Conservation (phyloP, 306 rosid genomes). For the Prunus padus region DNA sequence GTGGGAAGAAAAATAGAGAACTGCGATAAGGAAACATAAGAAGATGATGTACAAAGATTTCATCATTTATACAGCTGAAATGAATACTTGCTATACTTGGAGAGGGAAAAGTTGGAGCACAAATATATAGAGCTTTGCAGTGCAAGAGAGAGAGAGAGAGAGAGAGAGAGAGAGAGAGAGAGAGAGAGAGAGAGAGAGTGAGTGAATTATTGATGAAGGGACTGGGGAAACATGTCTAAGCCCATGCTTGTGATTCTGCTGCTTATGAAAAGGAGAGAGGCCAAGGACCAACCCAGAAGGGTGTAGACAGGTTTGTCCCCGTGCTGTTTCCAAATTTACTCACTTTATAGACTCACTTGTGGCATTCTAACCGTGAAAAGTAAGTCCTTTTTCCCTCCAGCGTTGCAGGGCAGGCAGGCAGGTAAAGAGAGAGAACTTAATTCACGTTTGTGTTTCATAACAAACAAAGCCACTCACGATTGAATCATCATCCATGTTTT, state of each 20-base stretch:
- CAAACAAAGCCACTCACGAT: slow-evolving; percentile 56
- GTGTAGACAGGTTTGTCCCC: slow-evolving; percentile 19
- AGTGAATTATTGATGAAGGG: slow-evolving; percentile 63
- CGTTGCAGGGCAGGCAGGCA: slow-evolving; percentile 33
- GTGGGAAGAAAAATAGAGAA: slow-evolving; percentile 45
- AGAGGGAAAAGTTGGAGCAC: slow-evolving; percentile 30
- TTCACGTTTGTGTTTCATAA: slow-evolving; percentile 54
- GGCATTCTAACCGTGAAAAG: background rate
- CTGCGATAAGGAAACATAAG: slow-evolving; percentile 46
- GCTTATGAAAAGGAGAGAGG: slow-evolving; percentile 33
- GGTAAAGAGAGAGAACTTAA: slow-evolving; percentile 28
- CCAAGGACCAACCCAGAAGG: slow-evolving; percentile 15
- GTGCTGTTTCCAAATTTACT: background rate
- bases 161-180: slow-evolving; percentile 29
- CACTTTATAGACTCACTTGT: background rate
- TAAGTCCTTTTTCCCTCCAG: slow-evolving; percentile 14
- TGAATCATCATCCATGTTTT: slow-evolving; percentile 51
- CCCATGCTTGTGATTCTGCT: slow-evolving; percentile 63
- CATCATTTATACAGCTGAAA: slow-evolving; percentile 44
- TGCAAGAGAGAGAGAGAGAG: slow-evolving; percentile 30
- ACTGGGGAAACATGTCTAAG: slow-evolving; percentile 55
- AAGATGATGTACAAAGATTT: slow-evolving; percentile 44
- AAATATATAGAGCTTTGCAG: slow-evolving; percentile 43
- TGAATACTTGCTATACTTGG: slow-evolving; percentile 22
- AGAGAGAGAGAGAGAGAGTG: slow-evolving; percentile 24